Base-by-base conservation (phyloP, 2,329 filamentous ascomycete species). In the Boeremia lycopersici region DNA sequence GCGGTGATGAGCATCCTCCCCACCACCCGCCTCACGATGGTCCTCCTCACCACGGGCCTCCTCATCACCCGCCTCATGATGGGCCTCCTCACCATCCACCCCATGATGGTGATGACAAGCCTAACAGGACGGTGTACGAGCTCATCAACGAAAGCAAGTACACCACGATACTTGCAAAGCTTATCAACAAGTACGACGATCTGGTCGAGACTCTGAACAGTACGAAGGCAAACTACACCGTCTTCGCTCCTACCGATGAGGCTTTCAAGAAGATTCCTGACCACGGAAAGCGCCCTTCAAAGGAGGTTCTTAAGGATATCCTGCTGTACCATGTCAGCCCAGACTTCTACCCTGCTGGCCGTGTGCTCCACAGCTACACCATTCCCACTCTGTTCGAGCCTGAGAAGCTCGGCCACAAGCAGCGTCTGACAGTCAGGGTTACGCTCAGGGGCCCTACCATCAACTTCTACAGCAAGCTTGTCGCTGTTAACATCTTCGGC, bases 181-280 rank as follows among this genome's bases (percentile, higher is more conserved):
- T 92, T n/a, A 83, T 96, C 63, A 82, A 89, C 57, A 82, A 91
- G 57, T 87, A 89, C 70, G 82, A 86, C 1, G 85, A 90, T 47
- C 78, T 96, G 0, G 86, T 93, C 31, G 74, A 88, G 48, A 73
- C 86, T 3, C 83, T 97, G 26, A 95, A 96, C 76, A 84, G 84
- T 67, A 93, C 90, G 1, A 77, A 83, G 31, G 79, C 84, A 19
- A 93, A 93, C 74, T 85, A 88, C 68, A 96, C 93, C 0, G 76
- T 95, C 45, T 96, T 96, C 67, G 89, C 90, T 2, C 93, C 93
- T 0, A 86, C 84, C 1, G 86, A 96, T 71, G 78, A 81, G 44
- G 91, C 91, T 0, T 93, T 97, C 64, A 84, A 88, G 54, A 84
- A 83, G 75, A 81, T 86, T 46, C 82, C 82, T 0, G 74, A 83